Percentiles rank a stretch among this genome's conserved stretches.
Conservation (phyloP, 2,329 filamentous ascomycete genomes). For the Hymenoscyphus scutula region DNA sequence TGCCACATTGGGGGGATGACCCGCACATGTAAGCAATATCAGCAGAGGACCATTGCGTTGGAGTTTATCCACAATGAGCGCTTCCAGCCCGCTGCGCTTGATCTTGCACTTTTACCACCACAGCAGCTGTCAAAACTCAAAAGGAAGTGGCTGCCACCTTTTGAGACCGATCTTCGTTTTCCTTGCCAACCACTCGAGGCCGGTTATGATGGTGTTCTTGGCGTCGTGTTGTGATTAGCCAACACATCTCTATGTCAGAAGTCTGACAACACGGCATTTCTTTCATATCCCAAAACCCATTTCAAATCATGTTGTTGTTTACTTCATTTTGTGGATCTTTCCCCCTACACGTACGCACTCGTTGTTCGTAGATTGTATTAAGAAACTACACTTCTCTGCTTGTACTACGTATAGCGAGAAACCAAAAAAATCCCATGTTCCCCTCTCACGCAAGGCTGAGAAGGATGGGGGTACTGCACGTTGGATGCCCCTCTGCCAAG, state of each 20-base stretch:
- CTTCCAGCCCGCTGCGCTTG: neutral
- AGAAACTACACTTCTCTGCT: neutral
- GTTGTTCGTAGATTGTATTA: neutral
- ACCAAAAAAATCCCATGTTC: neutral
- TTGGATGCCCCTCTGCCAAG: neutral
- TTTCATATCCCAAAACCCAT: neutral
- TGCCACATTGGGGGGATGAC: neutral
- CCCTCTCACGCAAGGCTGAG: conserved; percentile 9
- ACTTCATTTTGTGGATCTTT: neutral
- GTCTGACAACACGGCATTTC: neutral
- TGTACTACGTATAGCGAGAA: neutral
- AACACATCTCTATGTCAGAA: neutral
- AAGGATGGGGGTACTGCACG: neutral
- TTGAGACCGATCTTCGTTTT: neutral
- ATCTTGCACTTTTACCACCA: neutral
- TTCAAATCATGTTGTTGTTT: too few species aligned
- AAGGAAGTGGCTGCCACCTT: neutral
- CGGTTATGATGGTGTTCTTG: conserved; percentile 5
- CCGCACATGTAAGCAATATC: conserved; percentile 5
- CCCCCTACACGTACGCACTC: too few species aligned
- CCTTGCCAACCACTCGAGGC: neutral
- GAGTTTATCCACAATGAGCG: neutral
- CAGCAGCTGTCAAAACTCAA: neutral
- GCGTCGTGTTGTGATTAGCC: conserved; percentile 1
- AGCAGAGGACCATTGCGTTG: neutral